phyloP scores from a whole-genome alignment of 2,329 filamentous ascomycete species.

The Fusarium sp. region DNA sequence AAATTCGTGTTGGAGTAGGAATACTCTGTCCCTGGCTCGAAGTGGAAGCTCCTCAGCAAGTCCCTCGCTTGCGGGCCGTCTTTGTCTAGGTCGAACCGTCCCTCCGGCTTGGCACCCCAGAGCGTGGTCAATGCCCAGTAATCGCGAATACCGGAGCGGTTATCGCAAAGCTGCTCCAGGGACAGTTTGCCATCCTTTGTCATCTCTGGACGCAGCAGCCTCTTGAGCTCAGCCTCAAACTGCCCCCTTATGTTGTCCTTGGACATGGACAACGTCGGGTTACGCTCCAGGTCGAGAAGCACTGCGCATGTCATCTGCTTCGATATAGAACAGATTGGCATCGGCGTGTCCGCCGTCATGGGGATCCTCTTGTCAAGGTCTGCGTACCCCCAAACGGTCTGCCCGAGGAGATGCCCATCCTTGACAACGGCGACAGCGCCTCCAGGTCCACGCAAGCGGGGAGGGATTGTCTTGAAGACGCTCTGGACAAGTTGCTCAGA shows the following conservation, averaged over 20 bases:
- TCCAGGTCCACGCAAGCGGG: constrained; percentile 30
- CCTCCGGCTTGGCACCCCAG: constrained; percentile 29
- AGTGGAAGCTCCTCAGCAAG: constrained; percentile 21
- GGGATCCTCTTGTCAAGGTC: constrained; percentile 31
- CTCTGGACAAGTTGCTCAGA: constrained; percentile 8
- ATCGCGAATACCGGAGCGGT: constrained; percentile 31
- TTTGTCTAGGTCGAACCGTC: constrained; percentile 21
- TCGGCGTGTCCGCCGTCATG: constrained; percentile 23
- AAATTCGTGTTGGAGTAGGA: constrained; percentile 35
- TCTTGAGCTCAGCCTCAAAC: constrained; percentile 22
- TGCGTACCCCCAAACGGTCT: constrained; percentile 31
- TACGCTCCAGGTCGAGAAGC: constrained; percentile 24
- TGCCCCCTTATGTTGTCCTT: constrained; percentile 18
- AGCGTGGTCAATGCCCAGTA: constrained; percentile 31
- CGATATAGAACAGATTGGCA: constrained; percentile 33
- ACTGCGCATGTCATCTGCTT: constrained; percentile 35
- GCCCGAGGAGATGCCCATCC: constrained; percentile 20
- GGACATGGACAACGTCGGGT: constrained; percentile 17
- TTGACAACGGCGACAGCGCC: constrained; percentile 28
- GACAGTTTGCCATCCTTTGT: constrained; percentile 7
- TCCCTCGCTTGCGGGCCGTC: constrained; percentile 20
- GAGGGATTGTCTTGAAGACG: constrained; percentile 15
- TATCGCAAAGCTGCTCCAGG: constrained; percentile 26
- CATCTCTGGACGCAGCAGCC: constrained; percentile 16
- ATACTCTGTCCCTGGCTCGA: constrained; percentile 26